Percentiles rank a stretch among this genome's conserved stretches.
phyloP scores from a whole-genome alignment of 768 basidiomycete genomes.

The Trametopsis cervina region DNA sequence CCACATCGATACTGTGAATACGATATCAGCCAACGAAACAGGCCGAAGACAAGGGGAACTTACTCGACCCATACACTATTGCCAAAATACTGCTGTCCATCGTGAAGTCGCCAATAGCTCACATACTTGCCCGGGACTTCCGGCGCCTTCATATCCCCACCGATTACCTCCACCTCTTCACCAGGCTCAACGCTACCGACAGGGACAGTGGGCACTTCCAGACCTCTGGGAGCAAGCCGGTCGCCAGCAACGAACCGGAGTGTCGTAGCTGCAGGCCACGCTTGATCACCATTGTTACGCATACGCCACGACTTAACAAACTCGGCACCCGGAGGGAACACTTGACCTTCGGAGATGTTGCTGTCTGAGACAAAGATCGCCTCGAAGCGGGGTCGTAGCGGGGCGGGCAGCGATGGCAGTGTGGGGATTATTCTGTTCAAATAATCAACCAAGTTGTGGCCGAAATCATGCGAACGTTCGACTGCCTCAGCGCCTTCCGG shows the following conservation, averaged over 20 bases:
- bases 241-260: slow-evolving; percentile 69
- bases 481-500: slow-evolving; percentile 11
- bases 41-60: slow-evolving; percentile 23
- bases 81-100: slow-evolving; percentile 57
- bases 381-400: slow-evolving; percentile 27
- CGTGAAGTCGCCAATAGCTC: slow-evolving; percentile 69
- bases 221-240: slow-evolving; percentile 35
- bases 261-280: slow-evolving; percentile 67
- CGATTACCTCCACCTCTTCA: slow-evolving; percentile 55
- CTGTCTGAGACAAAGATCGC: slow-evolving; percentile 60
- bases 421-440: slow-evolving; percentile 1
- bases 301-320: slow-evolving; percentile 83
- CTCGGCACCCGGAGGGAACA: slow-evolving; percentile 77
- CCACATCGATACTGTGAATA: slow-evolving; percentile 54
- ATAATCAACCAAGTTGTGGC: slow-evolving; percentile 5
- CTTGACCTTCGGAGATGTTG: slow-evolving; percentile 68
- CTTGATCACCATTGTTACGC: slow-evolving; percentile 50
- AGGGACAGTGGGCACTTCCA: slow-evolving; percentile 27
- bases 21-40: background rate
- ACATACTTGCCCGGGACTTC: slow-evolving; percentile 66
- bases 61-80: slow-evolving; percentile 77
- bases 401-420: background rate
- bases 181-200: slow-evolving; percentile 57
- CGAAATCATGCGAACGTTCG: slow-evolving; percentile 3
- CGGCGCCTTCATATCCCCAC: slow-evolving; percentile 78